Evolutionary conservation across 2,329 filamentous ascomycete species (phyloP).

Genomic region (Elsinoe australis): DNA sequence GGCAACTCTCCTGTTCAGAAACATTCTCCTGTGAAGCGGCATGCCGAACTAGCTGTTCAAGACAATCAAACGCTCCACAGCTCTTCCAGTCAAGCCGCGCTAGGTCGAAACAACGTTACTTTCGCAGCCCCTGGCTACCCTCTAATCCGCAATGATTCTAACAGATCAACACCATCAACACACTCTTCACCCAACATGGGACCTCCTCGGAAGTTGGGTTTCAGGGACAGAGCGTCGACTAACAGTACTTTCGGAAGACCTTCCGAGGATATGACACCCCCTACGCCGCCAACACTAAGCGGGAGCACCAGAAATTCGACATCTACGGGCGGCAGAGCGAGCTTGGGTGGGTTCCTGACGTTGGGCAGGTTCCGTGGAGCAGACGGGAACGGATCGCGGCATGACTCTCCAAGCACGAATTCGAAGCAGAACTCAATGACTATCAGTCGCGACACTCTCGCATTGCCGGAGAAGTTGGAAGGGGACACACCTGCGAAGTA

Average conservation of each 20-base stretch:
- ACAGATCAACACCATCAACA: slow-evolving; percentile 58
- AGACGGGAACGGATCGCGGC: slow-evolving; percentile 61
- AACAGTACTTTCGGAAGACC: slow-evolving; percentile 71
- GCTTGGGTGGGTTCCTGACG: slow-evolving; percentile 81
- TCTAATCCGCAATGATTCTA: slow-evolving; percentile 54
- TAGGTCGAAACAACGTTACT: slow-evolving; percentile 41
- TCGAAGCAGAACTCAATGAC: slow-evolving; percentile 82
- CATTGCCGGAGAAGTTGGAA: slow-evolving; percentile 71
- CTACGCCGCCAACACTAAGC: slow-evolving; percentile 52
- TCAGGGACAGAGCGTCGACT: slow-evolving; percentile 78
- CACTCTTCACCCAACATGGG: slow-evolving; percentile 50
- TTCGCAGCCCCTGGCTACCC: slow-evolving; percentile 39
- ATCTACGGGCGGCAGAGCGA: slow-evolving; percentile 78
- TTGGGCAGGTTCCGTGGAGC: slow-evolving; percentile 72
- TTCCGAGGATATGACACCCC: slow-evolving; percentile 62
- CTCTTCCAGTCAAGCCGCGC: slow-evolving; percentile 47
- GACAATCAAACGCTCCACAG: slow-evolving; percentile 19
- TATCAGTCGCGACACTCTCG: slow-evolving; percentile 59
- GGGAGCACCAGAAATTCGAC: slow-evolving; percentile 63
- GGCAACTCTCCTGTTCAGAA: slow-evolving; percentile 19
- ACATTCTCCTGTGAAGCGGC: slow-evolving; percentile 12
- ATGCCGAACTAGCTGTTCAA: neutral
- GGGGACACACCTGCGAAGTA: slow-evolving; percentile 89
- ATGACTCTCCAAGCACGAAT: slow-evolving; percentile 63
- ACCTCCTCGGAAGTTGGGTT: slow-evolving; percentile 50